Evolutionary conservation across 2,329 filamentous ascomycete genomes (phyloP), one percentile per base, ranked within the genome.

Genomic region (Truncatella angustata): DNA sequence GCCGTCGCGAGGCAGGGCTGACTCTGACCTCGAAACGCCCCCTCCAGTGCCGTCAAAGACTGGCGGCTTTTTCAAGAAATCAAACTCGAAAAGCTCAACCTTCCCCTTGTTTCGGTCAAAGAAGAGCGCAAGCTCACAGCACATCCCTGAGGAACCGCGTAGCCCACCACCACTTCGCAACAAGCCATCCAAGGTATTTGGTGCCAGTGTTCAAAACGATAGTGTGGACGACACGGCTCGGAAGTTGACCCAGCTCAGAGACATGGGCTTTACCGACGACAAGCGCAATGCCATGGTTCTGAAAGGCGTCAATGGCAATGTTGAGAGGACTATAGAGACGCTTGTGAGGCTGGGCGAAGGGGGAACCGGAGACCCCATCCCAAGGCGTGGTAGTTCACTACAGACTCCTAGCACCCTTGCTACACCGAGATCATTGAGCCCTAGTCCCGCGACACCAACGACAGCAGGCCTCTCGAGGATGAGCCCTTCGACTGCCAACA

Each of bases 231-330:
- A 85, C 53, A 79, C 86, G 50, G 90, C 95, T 39, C 78, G 80
- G 46, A 97, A 97, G 68, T 71, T 97, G 66, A 76, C 78, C 3
- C 85, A 84, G 49, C 73, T 99, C 52, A 82, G 85, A 51, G 91
- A 97, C 52, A 96, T 97, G 91, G 94, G 94, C 0, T 99, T 99
- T 63, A 76, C 75, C 4, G 91, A 99, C 65, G 85, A 87, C 37
- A 89, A 87, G 60, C 84, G 88, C 54, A 97, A 97, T 64, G 78
- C 84, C 4, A 84, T 87, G 49, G 85, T 97, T 23, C 73, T 99
- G 16, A 92, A 91, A 66, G 88, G 88, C 3, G 79, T 95, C 26
- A 86, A 88, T 63, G 92, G 93, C 4, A 92, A 94, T 64, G 66
- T 99, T 53, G 91, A 97, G 60, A 87, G 84, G 67, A 85, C 93